Base-by-base conservation (phyloP, 2,329 filamentous ascomycete genomes). In the Alternaria arborescens region DNA sequence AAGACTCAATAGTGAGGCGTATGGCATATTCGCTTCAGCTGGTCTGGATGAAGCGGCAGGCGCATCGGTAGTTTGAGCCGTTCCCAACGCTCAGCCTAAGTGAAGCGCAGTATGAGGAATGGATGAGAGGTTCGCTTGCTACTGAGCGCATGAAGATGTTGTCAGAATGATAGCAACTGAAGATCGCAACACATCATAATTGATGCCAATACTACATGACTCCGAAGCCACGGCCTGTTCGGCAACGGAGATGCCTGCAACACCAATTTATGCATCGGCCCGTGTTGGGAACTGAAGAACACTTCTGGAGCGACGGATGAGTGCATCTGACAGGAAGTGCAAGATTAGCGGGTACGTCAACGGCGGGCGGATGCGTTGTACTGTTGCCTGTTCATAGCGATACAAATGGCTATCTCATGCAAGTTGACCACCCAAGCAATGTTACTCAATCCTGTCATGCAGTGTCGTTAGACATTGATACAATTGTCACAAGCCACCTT, bases 311-410 rank as follows among this genome's bases (percentile, higher is more conserved):
- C 57, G 51, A 60, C 58, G 56, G 67, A 51, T 61, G 55, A 36
- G 28, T 66, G 61, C 58, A 59, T 62, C 55, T 66, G 68, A 67
- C 65, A 71, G 61, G 67, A 57, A 62, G 61, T 56, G 61, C 61
- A 58, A 53, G 42, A 51, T 52, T 52, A 64, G 57, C 55, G 52
- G 58, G 54, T 55, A 61, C 40, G 53, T 60, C 57, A 64, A 61
- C 36, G 28, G 53, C 50, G 50, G 57, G 36, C 56, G 58, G 26
- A 40, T 11, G 30, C 36, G 32, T 44, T 16, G 40, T 40, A 44
- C 52, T 24, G 14, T 44, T 10, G 28, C 18, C 32, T 47, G 40
- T 24, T 52, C 24, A 50, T 36, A 34, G 38, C 16, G 57, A 58
- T 63, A 55, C 64, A 47, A 64, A 63, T 57, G 40, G 48, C 42